A percentile compares a stretch with the other conserved stretches of the same genome.
These are phyloP conservation scores for Middelhovenomyces tepae DNA, from an alignment of 805 yeast species.

Conservation along the genomic window DNA sequence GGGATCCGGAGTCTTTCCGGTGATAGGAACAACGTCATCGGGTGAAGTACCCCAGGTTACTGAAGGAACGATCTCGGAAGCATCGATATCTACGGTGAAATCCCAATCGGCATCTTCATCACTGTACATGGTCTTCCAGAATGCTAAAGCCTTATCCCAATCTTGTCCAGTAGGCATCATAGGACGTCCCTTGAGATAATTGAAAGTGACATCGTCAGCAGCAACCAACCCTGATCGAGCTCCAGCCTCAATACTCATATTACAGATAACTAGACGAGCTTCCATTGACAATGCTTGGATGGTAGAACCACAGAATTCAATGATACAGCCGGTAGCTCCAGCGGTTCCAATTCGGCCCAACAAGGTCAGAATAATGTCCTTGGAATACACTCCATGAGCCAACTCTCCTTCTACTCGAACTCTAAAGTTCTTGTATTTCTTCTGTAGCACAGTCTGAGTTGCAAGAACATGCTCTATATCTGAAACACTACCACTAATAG, in stretches of 20 bases:
- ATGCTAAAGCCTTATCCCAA: slow-evolving; percentile 83
- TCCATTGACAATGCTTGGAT: slow-evolving; percentile 83
- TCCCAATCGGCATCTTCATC: slow-evolving; percentile 88
- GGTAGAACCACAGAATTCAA: slow-evolving; percentile 92
- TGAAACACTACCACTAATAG: slow-evolving; percentile 95
- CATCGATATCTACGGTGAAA: slow-evolving; percentile 63
- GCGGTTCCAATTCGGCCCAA: slow-evolving; percentile 96
- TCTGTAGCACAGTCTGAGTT: slow-evolving; percentile 81
- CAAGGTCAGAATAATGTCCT: slow-evolving; percentile 84
- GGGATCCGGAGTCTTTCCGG: slow-evolving; percentile 84
- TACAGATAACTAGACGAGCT: slow-evolving; percentile 97
- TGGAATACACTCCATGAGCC: slow-evolving; percentile 79
- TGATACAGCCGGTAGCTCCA: slow-evolving; percentile 94
- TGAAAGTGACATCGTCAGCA: slow-evolving; percentile 80
- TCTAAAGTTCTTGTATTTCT: slow-evolving; percentile 90
- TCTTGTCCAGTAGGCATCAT: slow-evolving; percentile 83
- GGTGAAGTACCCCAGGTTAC: slow-evolving; percentile 99
- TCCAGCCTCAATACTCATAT: slow-evolving; percentile 96
- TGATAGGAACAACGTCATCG: slow-evolving; percentile 90
- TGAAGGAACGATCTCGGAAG: slow-evolving; percentile 81
- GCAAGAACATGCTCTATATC: slow-evolving; percentile 97
- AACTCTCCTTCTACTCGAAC: slow-evolving; percentile 73
- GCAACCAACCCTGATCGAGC: slow-evolving; percentile 98
- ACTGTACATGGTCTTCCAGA: slow-evolving; percentile 78
- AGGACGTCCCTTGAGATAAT: slow-evolving; percentile 82